Base-by-base conservation (phyloP, 768 basidiomycete genomes). In the Trametes villosa region DNA sequence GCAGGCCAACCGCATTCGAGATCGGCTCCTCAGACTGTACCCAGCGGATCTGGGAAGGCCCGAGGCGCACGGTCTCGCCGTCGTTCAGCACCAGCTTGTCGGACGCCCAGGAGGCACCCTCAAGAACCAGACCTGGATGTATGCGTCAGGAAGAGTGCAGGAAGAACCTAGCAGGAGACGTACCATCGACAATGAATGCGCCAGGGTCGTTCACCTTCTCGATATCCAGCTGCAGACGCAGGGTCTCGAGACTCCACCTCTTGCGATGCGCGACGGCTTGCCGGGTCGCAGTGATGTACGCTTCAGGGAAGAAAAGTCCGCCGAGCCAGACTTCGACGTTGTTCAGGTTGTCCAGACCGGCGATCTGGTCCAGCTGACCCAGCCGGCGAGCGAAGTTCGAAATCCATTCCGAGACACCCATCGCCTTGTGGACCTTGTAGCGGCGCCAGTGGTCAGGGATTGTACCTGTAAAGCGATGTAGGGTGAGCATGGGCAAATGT, bases 181-280 rank as follows among this genome's bases (percentile, higher is more conserved):
- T 64, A 96, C 95, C 96, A 71, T 95, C 92, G 9, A 98, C 83
- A 47, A 91, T 85, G 75, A 94, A 98, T 2, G 89, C 88, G 59
- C 82, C 83, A 2, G 87, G 86, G 63, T 91, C 88, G 66, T 84
- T 92, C 45, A 89, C 86, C 33, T 85, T 81, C 65, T 91, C 94
- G 31, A 98, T 84, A 56, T 93, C 93, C 22, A 99, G 78, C 57
- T 87, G 77, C 36, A 98, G 75, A 57, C 84, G 79, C 67, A 98
- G 72, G 9, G 92, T 94, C 74, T 99, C 96, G 63, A 99, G 76
- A 74, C 94, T 96, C 90, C 92, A 93, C 65, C 87, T 86, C 77
- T 90, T 94, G 56, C 87, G 81, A 71, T 98, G 96, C 2, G 96
- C 97, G 5, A 95, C 91, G n/a, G 92, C 87, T 74, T 99, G 96